Evolutionary conservation across 345 rosid genomes (phyloP).

Genomic region (Physaria fendleri): DNA sequence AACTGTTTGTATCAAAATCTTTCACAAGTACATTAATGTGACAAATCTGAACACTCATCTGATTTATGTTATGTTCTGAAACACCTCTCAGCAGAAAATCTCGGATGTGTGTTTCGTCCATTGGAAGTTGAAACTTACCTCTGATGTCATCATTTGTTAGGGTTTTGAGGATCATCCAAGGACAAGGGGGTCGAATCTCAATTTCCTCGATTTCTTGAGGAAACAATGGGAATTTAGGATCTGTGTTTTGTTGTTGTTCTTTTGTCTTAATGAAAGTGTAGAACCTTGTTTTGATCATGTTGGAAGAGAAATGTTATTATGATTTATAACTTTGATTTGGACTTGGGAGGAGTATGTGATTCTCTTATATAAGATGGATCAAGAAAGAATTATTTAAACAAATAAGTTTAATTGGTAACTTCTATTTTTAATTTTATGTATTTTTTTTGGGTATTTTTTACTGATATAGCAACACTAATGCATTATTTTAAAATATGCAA

Average conservation of each 20-base stretch:
- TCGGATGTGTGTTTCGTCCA: background rate
- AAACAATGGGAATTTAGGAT: background rate
- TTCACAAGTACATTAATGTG: background rate
- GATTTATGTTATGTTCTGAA: background rate
- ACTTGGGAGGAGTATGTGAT: background rate
- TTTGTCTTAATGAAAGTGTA: conserved; percentile 17
- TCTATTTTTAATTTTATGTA: no score
- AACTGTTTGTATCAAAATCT: conserved; percentile 17
- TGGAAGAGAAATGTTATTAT: background rate
- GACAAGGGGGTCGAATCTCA: background rate
- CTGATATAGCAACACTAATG: no score
- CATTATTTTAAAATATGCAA: no score
- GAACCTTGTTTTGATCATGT: background rate
- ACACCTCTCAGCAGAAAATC: background rate
- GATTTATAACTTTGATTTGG: no score
- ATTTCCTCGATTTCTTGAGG: conserved; percentile 15
- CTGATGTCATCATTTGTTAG: background rate
- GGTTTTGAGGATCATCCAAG: conserved; percentile 5
- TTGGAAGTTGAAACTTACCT: background rate
- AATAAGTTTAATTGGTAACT: no score
- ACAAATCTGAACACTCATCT: background rate
- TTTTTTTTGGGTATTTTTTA: no score
- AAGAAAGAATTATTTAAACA: no score
- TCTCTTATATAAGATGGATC: background rate
- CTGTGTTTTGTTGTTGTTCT: conserved; percentile 1